phyloP scores from a whole-genome alignment of 495 filamentous ascomycete genomes.

The Copromyces sp. region DNA sequence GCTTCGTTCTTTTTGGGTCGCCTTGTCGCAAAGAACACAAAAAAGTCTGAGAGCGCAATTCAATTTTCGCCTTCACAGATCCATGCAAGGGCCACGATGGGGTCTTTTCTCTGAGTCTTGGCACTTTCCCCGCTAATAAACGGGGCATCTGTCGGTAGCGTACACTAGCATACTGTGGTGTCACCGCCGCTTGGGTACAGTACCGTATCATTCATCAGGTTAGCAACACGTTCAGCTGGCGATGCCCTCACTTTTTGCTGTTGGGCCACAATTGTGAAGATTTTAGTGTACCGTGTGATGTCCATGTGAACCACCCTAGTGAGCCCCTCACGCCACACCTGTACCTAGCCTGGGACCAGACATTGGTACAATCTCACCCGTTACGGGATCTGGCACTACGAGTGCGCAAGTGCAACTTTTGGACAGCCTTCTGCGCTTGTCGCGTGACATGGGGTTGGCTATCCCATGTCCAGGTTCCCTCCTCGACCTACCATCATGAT shows the following conservation, averaged over 20 bases:
- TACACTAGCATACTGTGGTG: too few species aligned
- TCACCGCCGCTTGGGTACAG: background rate
- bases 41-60: background rate
- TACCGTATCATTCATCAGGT: background rate
- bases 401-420: background rate
- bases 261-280: background rate
- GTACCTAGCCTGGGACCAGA: background rate
- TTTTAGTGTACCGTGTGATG: background rate
- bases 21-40: background rate
- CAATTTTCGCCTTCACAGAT: background rate
- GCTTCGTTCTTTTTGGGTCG: background rate
- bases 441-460: background rate
- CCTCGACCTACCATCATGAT: background rate
- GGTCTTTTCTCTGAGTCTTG: background rate
- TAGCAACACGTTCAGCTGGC: background rate
- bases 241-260: background rate
- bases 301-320: background rate
- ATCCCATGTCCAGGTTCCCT: too few species aligned
- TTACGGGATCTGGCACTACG: background rate
- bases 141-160: background rate
- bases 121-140: background rate
- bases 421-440: background rate
- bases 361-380: background rate
- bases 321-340: background rate
- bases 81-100: background rate